Evolutionary conservation across 2,329 filamentous ascomycete genomes (phyloP).

Genomic region (Helminthosporium solani): DNA sequence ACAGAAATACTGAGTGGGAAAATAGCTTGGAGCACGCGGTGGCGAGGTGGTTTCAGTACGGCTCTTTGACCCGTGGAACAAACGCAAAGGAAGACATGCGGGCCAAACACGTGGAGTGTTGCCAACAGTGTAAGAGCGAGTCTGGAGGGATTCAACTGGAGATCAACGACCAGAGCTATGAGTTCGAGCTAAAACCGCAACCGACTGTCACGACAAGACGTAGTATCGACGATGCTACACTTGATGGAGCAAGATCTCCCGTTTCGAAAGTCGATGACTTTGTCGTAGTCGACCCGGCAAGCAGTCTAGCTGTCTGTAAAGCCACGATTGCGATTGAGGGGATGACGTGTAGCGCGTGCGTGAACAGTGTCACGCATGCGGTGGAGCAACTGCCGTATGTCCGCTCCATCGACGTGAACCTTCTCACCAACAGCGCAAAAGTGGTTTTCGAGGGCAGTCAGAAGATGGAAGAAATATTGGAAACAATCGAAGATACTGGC

Average conservation of each 20-base stretch:
- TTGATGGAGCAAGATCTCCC: constrained; percentile 12
- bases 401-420: constrained; percentile 51
- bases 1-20: constrained; percentile 30
- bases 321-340: constrained; percentile 55
- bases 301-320: constrained; percentile 16
- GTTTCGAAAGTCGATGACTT: constrained; percentile 15
- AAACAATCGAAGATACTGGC: constrained; percentile 53
- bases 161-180: constrained; percentile 7
- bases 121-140: constrained; percentile 38
- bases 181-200: constrained; percentile 15
- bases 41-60: constrained; percentile 27
- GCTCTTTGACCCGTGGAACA: constrained; percentile 1
- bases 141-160: constrained; percentile 24
- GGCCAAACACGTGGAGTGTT: constrained; percentile 35
- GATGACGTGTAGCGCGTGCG: constrained; percentile 63
- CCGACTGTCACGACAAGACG: constrained; percentile 14
- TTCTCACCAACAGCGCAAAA: constrained; percentile 53
- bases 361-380: constrained; percentile 52
- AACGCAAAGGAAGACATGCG: constrained; percentile 26
- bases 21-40: constrained; percentile 40
- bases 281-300: constrained; percentile 16
- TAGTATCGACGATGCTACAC: constrained; percentile 15
- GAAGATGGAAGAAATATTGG: constrained; percentile 47
- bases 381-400: constrained; percentile 52
- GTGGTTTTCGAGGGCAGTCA: constrained; percentile 52